Conservation (phyloP, 2,329 filamentous ascomycete genomes). For the Trichoderma gracile region DNA sequence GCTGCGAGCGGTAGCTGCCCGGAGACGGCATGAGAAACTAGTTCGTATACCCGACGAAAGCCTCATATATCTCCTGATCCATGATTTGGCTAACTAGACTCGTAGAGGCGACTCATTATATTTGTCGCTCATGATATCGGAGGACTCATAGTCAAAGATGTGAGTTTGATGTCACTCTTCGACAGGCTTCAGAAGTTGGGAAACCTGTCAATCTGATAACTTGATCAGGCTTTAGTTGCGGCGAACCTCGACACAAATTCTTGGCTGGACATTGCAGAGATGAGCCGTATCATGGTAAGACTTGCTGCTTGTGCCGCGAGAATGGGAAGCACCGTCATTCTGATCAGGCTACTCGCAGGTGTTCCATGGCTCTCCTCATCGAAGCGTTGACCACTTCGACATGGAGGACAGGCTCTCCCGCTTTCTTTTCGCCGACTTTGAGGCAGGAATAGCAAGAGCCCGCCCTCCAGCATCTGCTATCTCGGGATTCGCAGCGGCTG, state of each 20-base stretch:
- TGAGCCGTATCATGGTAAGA: conserved; percentile 22
- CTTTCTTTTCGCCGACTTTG: conserved; percentile 22
- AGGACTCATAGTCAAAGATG: conserved; percentile 25
- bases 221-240: conserved; percentile 5
- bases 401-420: conserved; percentile 27
- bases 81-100: neutral
- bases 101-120: conserved; percentile 15
- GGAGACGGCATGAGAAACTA: conserved; percentile 1
- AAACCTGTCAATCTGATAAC: neutral
- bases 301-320: neutral
- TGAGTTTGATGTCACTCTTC: neutral
- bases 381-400: conserved; percentile 15
- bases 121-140: conserved; percentile 26
- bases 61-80: neutral
- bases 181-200: no score
- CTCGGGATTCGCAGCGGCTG: conserved; percentile 19
- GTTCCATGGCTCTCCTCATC: conserved; percentile 22
- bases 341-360: conserved; percentile 7
- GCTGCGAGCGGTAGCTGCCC: conserved; percentile 9
- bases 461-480: conserved; percentile 23
- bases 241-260: conserved; percentile 12
- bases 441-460: neutral
- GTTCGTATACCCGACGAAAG: conserved; percentile 1
- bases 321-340: neutral
- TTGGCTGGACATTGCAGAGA: conserved; percentile 22